Evolutionary conservation across 768 basidiomycete species (phyloP).

Genomic region (Butyriboletus loyo): DNA sequence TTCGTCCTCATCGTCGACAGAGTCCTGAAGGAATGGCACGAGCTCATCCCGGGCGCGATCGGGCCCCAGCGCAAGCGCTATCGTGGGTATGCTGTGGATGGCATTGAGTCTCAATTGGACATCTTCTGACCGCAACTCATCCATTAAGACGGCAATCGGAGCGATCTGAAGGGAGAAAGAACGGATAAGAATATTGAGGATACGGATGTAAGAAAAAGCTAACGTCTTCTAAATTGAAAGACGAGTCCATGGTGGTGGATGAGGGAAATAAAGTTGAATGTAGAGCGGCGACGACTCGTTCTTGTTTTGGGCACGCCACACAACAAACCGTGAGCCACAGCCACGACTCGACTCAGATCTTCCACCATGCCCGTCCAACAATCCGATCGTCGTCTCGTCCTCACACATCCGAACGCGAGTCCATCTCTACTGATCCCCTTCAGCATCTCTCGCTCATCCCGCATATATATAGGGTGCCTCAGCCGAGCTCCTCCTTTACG

Average conservation of each 20-base stretch:
- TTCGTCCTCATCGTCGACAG: conserved; percentile 99
- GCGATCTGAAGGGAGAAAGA: conserved; percentile 58
- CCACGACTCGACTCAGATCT: neutral
- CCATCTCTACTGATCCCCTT: too few relatives aligned
- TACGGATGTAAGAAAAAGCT: conserved; percentile 23
- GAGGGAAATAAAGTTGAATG: neutral
- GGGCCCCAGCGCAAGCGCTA: conserved; percentile 93
- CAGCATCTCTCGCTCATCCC: neutral
- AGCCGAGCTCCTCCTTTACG: conserved; percentile 68
- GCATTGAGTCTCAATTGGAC: conserved; percentile 95
- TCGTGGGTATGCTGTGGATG: conserved; percentile 96
- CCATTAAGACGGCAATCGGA: conserved; percentile 95
- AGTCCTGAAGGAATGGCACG: conserved; percentile 95
- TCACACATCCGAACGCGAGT: conserved; percentile 62
- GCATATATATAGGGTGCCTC: conserved; percentile 52
- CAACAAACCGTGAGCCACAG: conserved; percentile 9
- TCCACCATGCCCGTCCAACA: conserved; percentile 55
- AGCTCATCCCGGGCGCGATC: conserved; percentile 95
- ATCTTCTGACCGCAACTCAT: conserved; percentile 97
- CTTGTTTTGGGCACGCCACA: conserved; percentile 24
- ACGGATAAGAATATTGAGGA: conserved; percentile 13
- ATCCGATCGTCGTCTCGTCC: conserved; percentile 40
- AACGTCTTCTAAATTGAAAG: conserved; percentile 68
- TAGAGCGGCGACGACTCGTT: too few relatives aligned
- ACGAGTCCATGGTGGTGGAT: conserved; percentile 55